These are phyloP conservation scores for Phoma sp. DNA, from an alignment of 2,329 filamentous ascomycete genomes.

Conservation along the genomic window DNA sequence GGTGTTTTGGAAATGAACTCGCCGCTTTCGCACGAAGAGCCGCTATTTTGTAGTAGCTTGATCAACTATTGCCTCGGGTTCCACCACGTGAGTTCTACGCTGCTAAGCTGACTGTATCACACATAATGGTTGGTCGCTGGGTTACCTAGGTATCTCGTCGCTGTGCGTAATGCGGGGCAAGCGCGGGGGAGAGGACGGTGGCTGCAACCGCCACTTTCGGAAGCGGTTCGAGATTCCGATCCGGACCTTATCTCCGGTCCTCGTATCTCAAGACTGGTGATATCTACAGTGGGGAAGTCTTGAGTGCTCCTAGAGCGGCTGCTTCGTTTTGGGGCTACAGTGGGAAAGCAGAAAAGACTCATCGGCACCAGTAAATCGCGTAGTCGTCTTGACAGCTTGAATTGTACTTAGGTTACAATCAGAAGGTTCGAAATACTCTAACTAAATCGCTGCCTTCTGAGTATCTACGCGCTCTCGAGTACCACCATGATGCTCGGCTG, in stretches of 20 bases:
- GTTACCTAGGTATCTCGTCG: background rate
- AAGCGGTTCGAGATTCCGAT: background rate
- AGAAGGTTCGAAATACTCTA: too few relatives aligned
- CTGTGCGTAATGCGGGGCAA: slow-evolving; percentile 8
- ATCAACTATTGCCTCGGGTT: slow-evolving; percentile 7
- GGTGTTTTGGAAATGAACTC: background rate
- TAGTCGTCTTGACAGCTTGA: too few relatives aligned
- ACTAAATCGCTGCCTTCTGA: too few relatives aligned
- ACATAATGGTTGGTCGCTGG: slow-evolving; percentile 7
- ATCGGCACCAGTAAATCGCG: too few relatives aligned
- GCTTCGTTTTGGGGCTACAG: too few relatives aligned
- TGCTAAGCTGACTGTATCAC: slow-evolving; percentile 9
- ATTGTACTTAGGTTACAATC: too few relatives aligned
- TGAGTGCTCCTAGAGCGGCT: too few relatives aligned
- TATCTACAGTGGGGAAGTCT: background rate
- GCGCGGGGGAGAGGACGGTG: slow-evolving; percentile 10
- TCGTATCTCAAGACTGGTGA: background rate
- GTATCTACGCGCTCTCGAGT: too few relatives aligned
- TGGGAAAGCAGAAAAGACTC: too few relatives aligned
- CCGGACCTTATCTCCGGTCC: background rate
- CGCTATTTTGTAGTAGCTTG: background rate
- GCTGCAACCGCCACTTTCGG: slow-evolving; percentile 9
- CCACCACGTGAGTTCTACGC: slow-evolving; percentile 1
- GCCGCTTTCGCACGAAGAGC: too few relatives aligned
- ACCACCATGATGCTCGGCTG: too few relatives aligned